A percentile compares a stretch with the other conserved stretches of the same genome.
Conservation (phyloP, 179 eudicot species). For the Carnegiea gigantea region DNA sequence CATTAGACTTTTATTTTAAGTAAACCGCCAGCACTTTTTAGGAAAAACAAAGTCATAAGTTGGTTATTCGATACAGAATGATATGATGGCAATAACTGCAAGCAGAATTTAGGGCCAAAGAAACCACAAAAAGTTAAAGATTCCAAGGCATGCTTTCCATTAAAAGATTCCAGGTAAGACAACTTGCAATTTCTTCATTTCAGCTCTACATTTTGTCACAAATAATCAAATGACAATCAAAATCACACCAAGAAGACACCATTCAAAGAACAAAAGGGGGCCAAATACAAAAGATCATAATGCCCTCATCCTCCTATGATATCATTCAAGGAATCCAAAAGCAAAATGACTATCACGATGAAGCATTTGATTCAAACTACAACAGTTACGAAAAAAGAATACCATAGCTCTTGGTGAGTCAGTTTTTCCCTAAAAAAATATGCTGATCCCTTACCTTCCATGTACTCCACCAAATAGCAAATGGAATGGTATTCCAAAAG, state of each 20-base stretch:
- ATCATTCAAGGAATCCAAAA: background rate
- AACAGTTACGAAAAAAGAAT: background rate
- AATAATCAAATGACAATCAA: background rate
- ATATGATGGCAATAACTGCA: background rate
- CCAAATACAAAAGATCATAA: background rate
- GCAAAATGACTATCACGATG: background rate
- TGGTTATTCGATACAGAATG: background rate
- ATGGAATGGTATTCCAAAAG: background rate
- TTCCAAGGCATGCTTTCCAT: background rate
- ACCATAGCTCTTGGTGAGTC: background rate
- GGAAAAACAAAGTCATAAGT: background rate
- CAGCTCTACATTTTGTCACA: background rate
- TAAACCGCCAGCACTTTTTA: conserved; percentile 2
- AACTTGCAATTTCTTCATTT: background rate
- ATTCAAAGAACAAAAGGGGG: background rate
- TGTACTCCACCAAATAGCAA: background rate
- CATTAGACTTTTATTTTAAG: conserved; percentile 13
- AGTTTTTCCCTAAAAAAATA: background rate
- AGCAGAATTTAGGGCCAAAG: background rate
- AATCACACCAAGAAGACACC: background rate
- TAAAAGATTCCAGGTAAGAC: background rate
- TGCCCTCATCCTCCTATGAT: background rate
- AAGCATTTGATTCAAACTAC: background rate
- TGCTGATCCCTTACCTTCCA: background rate
- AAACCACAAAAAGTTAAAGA: background rate